Evolutionary conservation across 768 basidiomycete species (phyloP), one percentile per base, ranked within the genome.

Genomic region (Trametes punicea): DNA sequence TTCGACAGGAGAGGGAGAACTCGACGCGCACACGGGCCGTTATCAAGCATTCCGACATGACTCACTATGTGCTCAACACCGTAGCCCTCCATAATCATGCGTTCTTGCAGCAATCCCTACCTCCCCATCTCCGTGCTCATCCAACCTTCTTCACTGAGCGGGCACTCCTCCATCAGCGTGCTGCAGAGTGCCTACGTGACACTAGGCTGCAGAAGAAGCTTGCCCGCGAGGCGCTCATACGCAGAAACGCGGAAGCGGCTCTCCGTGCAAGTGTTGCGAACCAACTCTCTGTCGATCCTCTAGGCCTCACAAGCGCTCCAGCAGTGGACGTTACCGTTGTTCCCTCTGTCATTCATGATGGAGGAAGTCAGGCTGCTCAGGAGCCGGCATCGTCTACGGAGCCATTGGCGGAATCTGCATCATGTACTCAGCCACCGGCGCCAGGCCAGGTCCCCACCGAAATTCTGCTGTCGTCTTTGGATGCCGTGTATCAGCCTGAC

Each of bases 141-240:
- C 33, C 46, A 0, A 4, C 20, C 5, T 42, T 40, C 23, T 61
- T 56, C 25, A n/a, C 11, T 1, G 51, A 61, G 25, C 45, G 59
- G 8, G 5, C 30, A 11, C n/a, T 1, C 2, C 42, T 61, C 10
- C 59, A 47, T 29, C 50, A 23, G 1, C 25, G 10, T 1, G 55
- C 59, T 1, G 59, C 59, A 16, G 44, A 29, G 15, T 56, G 50
- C 7, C 36, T 61, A 1, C 55, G 59, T 16, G 59, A 61, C 39
- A 40, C 56, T 13, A 56, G 52, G 8, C 46, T 61, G 0, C 59
- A 61, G 41, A 61, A 61, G 45, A 56, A 61, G 40, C 26, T 61
- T 6, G 55, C 59, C 2, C n/a, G 30, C 4, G 59, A 61, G 21
- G 59, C 55, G 2, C 26, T 7, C 2, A 25, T 48, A 8, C 51